These are phyloP conservation scores for Glaciozyma martinii DNA, from an alignment of 768 basidiomycete genomes.

Conservation along the genomic window DNA sequence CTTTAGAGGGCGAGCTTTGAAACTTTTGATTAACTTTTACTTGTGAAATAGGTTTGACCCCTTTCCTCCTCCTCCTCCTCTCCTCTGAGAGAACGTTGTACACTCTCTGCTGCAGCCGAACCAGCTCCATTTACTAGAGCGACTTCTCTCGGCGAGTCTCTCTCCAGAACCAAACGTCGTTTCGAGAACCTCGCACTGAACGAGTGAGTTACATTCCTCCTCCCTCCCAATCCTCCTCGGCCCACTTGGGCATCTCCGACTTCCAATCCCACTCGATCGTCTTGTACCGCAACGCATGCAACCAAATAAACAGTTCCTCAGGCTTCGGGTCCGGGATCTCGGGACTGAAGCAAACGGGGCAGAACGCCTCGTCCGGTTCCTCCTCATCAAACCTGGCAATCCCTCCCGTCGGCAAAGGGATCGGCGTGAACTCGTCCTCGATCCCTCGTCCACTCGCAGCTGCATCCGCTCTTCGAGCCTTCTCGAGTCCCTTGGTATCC, in stretches of 20 bases:
- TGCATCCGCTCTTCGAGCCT: not conserved
- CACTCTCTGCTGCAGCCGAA: no score
- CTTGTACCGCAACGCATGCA: conserved; percentile 82
- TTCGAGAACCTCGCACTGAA: not conserved
- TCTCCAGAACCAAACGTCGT: not conserved
- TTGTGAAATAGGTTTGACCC: no score
- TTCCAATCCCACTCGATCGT: conserved; percentile 72
- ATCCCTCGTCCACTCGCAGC: not conserved
- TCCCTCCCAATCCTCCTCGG: conserved; percentile 42
- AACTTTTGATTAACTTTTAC: no score
- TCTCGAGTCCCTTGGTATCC: conserved; percentile 57
- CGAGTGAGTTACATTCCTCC: not conserved
- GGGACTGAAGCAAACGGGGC: conserved; percentile 83
- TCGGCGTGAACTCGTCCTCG: not conserved
- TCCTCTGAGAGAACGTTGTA: no score
- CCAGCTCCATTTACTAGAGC: no score
- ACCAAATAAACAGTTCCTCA: conserved; percentile 84
- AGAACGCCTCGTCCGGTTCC: conserved; percentile 46
- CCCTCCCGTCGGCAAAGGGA: no score
- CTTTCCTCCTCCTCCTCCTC: no score
- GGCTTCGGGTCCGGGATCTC: conserved; percentile 87
- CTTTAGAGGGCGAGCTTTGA: no score
- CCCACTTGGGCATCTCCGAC: conserved; percentile 85
- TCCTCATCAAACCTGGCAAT: not conserved
- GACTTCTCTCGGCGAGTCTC: not conserved